Conservation (phyloP, 805 yeast genomes). For the Teunomyces barrocoloradensis region DNA sequence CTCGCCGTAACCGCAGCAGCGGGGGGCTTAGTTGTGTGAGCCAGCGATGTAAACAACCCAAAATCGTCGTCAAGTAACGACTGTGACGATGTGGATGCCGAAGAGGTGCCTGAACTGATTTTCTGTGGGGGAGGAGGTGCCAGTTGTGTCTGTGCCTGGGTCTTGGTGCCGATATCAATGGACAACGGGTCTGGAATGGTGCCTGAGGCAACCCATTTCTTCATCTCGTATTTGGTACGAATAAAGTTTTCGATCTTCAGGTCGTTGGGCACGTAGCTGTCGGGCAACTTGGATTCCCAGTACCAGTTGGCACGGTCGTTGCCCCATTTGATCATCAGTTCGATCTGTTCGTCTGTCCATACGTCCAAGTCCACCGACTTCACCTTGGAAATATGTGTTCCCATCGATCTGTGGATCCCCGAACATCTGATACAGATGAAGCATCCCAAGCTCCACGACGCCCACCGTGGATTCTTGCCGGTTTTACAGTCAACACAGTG, state of each 20-base stretch:
- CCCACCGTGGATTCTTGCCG: conserved; percentile 94
- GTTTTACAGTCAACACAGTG: conserved; percentile 90
- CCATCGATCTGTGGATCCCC: conserved; percentile 92
- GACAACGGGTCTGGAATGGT: conserved; percentile 60
- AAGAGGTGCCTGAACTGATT: neutral
- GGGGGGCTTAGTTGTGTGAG: conserved; percentile 5
- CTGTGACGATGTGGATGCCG: neutral
- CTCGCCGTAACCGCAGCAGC: conserved; percentile 5
- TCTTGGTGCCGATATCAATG: conserved; percentile 13
- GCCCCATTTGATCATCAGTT: conserved; percentile 82
- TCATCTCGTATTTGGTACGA: conserved; percentile 85
- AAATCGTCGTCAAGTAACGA: conserved; percentile 39
- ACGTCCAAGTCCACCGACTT: conserved; percentile 93
- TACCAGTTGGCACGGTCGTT: conserved; percentile 71
- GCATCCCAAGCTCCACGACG: conserved; percentile 92
- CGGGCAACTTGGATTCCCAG: conserved; percentile 83
- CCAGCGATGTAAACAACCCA: conserved; percentile 35
- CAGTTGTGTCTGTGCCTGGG: neutral
- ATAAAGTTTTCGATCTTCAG: conserved; percentile 85
- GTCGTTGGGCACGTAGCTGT: conserved; percentile 72
- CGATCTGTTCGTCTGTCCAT: conserved; percentile 93
- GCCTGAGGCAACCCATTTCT: conserved; percentile 73
- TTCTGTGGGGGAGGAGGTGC: neutral
- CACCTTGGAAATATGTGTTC: conserved; percentile 91
- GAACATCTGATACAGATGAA: conserved; percentile 94